Base-by-base conservation (phyloP, 306 rosid species). In the Rosa chinensis region DNA sequence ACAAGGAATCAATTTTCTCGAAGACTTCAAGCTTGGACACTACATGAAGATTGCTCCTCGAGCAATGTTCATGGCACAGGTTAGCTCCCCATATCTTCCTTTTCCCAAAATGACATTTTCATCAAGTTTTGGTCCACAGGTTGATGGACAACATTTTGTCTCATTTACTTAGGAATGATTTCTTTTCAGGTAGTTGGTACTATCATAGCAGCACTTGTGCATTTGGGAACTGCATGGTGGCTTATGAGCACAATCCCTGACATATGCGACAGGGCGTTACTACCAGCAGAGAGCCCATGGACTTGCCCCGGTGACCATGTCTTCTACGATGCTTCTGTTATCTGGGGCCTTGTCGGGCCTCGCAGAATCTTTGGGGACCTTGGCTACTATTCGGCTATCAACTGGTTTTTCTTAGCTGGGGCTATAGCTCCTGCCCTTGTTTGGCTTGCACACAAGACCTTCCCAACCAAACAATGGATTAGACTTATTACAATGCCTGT, bases 11-110 rank as follows among this genome's bases (percentile, higher is more conserved):
- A 76, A 87, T 70, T 93, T 93, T 74, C 76, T 93, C 64, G 88
- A 91, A 89, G 98, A 93, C 85, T 93, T 93, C 75, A 93, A 93
- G 84, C 97, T 93, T 53, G 98, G 98, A 62, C 98, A 93, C 84
- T 91, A 93, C 86, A 93, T 93, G 98, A 93, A 93, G 85, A 91
- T 93, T 84, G 94, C 98, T 77, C 98, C 98, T 0, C 87, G 84
- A 82, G 84, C 91, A 77, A 93, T 93, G 98, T 91, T 93, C 79
- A 17, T 80, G 49, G 97, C 97, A 74, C 97, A 93, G 98, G 98
- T 91, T 73, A 70, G 82, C 12, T 17, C 78, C 44, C 48, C 48
- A 0, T 73, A 58, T 64, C 58, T 72, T 48, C 43, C 25, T 48
- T 56, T 48, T 28, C 59, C 56, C 64, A 73, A 52, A 73, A 53